Percentiles rank a stretch among this genome's conserved stretches.
These are phyloP conservation scores for Dryas drummondii DNA, from an alignment of 306 rosid genomes.

Conservation along the genomic window DNA sequence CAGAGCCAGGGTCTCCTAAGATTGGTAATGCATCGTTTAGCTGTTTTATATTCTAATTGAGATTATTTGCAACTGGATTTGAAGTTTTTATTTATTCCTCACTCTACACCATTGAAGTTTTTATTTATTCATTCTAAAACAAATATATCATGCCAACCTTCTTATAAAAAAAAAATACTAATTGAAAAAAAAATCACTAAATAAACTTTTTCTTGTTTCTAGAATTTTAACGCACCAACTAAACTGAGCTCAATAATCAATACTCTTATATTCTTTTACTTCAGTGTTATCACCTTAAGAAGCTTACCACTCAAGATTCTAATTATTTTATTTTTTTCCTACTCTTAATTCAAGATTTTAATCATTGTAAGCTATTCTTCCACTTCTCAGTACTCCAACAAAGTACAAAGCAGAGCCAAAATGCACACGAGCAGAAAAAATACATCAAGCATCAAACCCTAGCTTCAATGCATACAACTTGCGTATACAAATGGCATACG, in stretches of 20 bases:
- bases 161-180: not conserved
- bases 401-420: not conserved
- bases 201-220: too few relatives aligned
- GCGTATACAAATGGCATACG: not conserved
- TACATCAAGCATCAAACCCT: slow-evolving; percentile 8
- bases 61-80: not conserved
- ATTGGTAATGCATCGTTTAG: not conserved
- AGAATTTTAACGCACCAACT: not conserved
- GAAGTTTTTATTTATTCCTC: not conserved
- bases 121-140: not conserved
- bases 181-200: not conserved
- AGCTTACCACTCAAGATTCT: not conserved
- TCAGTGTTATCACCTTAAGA: not conserved
- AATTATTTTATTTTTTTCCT: not conserved
- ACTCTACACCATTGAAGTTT: too few relatives aligned
- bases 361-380: not conserved
- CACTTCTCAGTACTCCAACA: not conserved
- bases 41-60: not conserved
- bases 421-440: not conserved
- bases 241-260: not conserved
- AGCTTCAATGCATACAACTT: not conserved
- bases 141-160: not conserved
- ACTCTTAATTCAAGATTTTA: not conserved
- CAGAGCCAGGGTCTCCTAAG: not conserved
- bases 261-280: not conserved